phyloP scores from a whole-genome alignment of 2,329 filamentous ascomycete genomes.

The Corynespora cassiicola region DNA sequence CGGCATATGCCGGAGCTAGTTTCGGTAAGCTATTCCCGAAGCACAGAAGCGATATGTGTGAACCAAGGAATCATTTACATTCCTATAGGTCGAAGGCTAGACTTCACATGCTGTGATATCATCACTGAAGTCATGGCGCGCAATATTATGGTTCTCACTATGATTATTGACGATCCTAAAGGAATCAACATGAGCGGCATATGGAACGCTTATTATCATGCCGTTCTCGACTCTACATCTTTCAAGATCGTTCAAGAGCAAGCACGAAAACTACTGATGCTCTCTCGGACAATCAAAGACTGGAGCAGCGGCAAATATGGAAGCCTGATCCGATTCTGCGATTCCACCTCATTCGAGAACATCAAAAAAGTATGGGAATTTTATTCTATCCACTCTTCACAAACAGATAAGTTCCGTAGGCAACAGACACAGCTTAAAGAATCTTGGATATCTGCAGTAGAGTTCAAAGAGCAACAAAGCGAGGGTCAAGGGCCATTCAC shows the following conservation, averaged over 20 bases:
- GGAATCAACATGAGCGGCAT: conserved; percentile 35
- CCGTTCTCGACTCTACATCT: conserved; percentile 52
- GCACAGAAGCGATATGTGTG: too few species aligned
- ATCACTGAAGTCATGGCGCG: conserved; percentile 60
- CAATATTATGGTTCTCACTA: conserved; percentile 60
- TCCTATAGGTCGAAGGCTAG: conserved; percentile 11
- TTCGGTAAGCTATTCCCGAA: conserved; percentile 18
- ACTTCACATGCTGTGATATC: conserved; percentile 63
- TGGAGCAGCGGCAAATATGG: conserved; percentile 59
- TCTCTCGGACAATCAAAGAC: conserved; percentile 46
- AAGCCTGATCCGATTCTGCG: conserved; percentile 55
- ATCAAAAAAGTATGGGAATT: conserved; percentile 50
- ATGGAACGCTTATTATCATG: conserved; percentile 65
- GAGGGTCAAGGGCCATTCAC: neutral
- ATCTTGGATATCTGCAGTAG: conserved; percentile 4
- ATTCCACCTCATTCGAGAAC: conserved; percentile 53
- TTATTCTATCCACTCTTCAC: conserved; percentile 27
- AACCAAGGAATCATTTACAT: too few species aligned
- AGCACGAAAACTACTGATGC: conserved; percentile 49
- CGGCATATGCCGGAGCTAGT: conserved; percentile 14
- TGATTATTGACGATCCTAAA: conserved; percentile 54
- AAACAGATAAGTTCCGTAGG: neutral
- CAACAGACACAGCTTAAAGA: conserved; percentile 2
- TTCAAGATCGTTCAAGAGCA: conserved; percentile 50
- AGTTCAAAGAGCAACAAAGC: neutral